Evolutionary conservation across 2,329 filamentous ascomycete genomes (phyloP).

Genomic region (Fusarium sacchari): DNA sequence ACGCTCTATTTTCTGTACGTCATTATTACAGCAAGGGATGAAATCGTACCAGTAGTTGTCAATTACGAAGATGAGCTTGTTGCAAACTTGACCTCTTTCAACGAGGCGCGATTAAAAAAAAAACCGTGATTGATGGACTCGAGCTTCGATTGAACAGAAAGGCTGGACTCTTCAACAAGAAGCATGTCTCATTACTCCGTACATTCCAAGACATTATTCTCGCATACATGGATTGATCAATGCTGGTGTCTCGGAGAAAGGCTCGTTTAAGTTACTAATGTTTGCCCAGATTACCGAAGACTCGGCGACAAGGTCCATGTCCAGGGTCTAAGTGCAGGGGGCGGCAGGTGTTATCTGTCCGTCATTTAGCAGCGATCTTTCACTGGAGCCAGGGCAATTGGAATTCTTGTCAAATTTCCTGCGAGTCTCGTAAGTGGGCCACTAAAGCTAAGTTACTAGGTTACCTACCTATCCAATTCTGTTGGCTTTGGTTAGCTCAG

Average conservation of each 20-base stretch:
- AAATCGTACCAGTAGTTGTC: neutral
- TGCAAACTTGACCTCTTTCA: neutral
- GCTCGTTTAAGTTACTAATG: constrained; percentile 2
- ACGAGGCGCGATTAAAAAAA: neutral
- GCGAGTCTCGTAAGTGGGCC: neutral
- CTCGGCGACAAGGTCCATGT: constrained; percentile 20
- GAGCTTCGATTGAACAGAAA: neutral
- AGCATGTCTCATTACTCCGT: constrained; percentile 20
- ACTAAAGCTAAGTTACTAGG: neutral
- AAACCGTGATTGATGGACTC: neutral
- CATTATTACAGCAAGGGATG: constrained; percentile 19
- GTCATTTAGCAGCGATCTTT: neutral
- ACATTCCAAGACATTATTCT: constrained; percentile 26
- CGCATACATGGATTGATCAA: neutral
- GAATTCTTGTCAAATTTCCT: neutral
- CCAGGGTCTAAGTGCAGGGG: neutral
- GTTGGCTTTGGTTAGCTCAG: neutral
- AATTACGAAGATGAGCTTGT: neutral
- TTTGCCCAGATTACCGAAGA: constrained; percentile 13
- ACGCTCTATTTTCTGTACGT: neutral
- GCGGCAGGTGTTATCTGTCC: neutral
- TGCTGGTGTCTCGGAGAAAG: neutral
- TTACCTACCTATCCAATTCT: neutral
- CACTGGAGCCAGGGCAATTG: neutral
- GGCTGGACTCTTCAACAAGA: constrained; percentile 9